Evolutionary conservation across 148 eudicot species (phyloP).

Genomic region (Polygonum maritimum): DNA sequence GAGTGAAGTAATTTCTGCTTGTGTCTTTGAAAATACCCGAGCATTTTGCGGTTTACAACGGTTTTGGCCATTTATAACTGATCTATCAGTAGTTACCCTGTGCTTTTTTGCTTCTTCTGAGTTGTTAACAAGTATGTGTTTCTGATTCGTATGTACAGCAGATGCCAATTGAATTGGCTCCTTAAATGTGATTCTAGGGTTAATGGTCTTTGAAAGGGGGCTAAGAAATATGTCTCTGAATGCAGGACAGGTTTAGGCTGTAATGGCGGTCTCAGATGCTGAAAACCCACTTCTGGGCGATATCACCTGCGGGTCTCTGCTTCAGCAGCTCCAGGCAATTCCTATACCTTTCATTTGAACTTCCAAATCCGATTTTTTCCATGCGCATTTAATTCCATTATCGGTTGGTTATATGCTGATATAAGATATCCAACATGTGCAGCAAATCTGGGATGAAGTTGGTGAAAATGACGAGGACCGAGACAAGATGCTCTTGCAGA

Average conservation of each 20-base stretch:
- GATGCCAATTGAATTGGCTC: neutral
- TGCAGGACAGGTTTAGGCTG: conserved; percentile 25
- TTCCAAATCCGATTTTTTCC: neutral
- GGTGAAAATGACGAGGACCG: conserved; percentile 93
- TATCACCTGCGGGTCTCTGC: conserved; percentile 67
- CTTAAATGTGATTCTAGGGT: neutral
- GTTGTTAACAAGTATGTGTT: neutral
- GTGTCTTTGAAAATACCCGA: neutral
- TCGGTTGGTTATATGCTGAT: neutral
- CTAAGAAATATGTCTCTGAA: conserved; percentile 4
- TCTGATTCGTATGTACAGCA: neutral
- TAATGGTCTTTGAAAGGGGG: neutral
- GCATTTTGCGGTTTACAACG: neutral
- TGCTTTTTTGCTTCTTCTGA: neutral
- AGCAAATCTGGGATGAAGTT: conserved; percentile 99
- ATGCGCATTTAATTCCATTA: neutral
- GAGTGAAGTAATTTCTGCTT: neutral
- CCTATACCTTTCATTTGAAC: conserved; percentile 4
- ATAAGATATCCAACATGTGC: conserved; percentile 11
- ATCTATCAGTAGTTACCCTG: neutral
- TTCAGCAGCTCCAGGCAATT: conserved; percentile 82
- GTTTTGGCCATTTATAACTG: neutral
- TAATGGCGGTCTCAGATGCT: conserved; percentile 68
- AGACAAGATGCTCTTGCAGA: conserved; percentile 90
- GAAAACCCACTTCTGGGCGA: conserved; percentile 52